Evolutionary conservation across 1,139 yeast genomes (phyloP).

Genomic region (Pichiaceae sp.): DNA sequence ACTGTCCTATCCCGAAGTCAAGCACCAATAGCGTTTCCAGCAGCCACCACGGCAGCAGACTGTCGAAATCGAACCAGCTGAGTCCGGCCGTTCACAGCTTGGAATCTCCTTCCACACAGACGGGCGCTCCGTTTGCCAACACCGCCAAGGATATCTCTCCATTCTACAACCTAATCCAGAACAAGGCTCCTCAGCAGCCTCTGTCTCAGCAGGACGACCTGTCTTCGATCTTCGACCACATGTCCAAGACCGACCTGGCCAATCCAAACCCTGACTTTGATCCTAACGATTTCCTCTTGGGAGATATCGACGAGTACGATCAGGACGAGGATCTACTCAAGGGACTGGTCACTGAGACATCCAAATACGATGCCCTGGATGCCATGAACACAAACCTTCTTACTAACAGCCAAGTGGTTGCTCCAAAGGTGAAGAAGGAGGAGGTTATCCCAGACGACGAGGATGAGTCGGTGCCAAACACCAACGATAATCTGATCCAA

Average conservation of each 20-base stretch:
- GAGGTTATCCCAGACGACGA: slow-evolving; percentile 18
- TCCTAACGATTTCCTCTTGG: slow-evolving; percentile 11
- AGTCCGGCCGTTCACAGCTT: background rate
- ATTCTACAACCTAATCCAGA: slow-evolving; percentile 13
- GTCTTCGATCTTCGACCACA: background rate
- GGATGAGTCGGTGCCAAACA: slow-evolving; percentile 44
- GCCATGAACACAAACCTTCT: slow-evolving; percentile 13
- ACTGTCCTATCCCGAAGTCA: slow-evolving; percentile 55
- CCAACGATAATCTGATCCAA: slow-evolving; percentile 42
- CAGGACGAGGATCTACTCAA: slow-evolving; percentile 25
- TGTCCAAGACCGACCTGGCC: slow-evolving; percentile 6
- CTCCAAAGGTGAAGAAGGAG: background rate
- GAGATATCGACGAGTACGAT: slow-evolving; percentile 14
- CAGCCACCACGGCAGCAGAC: background rate
- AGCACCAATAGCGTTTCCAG: slow-evolving; percentile 3
- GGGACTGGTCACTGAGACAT: slow-evolving; percentile 49
- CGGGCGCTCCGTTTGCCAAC: background rate
- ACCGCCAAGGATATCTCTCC: slow-evolving; percentile 9
- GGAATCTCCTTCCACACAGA: background rate
- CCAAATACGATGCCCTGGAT: slow-evolving; percentile 56
- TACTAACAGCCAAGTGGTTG: background rate
- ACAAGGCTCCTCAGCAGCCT: background rate
- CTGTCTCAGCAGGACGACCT: background rate
- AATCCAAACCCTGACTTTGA: slow-evolving; percentile 10
- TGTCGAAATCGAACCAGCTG: background rate